A percentile compares a stretch with the other conserved stretches of the same genome.
Evolutionary conservation across 2,329 filamentous ascomycete genomes (phyloP).

Genomic region (Aspergillus sp.): DNA sequence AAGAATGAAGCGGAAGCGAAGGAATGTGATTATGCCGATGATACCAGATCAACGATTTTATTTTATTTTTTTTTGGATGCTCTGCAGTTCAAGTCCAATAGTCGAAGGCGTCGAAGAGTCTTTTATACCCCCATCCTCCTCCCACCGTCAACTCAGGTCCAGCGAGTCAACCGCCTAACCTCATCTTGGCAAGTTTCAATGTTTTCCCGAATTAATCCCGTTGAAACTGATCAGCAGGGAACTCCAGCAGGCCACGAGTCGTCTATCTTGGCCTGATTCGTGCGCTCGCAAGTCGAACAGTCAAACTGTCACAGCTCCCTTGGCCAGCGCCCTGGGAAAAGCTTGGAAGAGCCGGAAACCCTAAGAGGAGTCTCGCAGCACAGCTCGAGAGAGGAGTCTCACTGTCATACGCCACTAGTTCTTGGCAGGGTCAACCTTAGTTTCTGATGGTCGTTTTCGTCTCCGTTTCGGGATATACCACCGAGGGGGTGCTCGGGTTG

Average conservation of each 20-base stretch:
- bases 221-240: background rate
- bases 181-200: background rate
- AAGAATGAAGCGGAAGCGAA: background rate
- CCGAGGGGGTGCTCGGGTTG: background rate
- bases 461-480: background rate
- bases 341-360: background rate
- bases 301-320: background rate
- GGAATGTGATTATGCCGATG: background rate
- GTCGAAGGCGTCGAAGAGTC: background rate
- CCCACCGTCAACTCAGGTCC: too few species aligned
- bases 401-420: background rate
- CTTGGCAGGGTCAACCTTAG: background rate
- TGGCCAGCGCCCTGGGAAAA: background rate
- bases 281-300: background rate
- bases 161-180: background rate
- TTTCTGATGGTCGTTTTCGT: background rate
- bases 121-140: background rate
- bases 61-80: too few species aligned
- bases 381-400: background rate
- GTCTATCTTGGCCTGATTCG: background rate
- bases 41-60: conserved; percentile 3
- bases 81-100: too few species aligned
- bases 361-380: too few species aligned
- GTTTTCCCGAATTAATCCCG: background rate
- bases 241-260: too few species aligned